Conservation (phyloP, 345 rosid genomes). For the Sisymbrium irio region DNA sequence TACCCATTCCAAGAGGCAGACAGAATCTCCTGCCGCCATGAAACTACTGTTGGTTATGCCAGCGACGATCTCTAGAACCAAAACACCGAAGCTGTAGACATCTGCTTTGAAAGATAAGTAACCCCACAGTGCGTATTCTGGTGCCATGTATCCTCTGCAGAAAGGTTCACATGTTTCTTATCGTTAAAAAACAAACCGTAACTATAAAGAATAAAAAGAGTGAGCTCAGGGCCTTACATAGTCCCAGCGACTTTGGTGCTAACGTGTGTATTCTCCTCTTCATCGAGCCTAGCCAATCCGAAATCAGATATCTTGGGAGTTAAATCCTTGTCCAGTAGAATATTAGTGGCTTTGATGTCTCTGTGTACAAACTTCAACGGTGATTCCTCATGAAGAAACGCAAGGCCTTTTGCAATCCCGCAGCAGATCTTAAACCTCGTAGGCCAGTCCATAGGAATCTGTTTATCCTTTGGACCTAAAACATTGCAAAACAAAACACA, state of each 20-base stretch:
- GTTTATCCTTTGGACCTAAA: slow-evolving; percentile 39
- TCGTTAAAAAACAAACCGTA: slow-evolving; percentile 16
- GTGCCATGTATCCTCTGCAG: slow-evolving; percentile 61
- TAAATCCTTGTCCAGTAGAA: slow-evolving; percentile 45
- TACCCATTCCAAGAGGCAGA: slow-evolving; percentile 65
- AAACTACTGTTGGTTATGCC: slow-evolving; percentile 50
- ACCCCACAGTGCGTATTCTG: slow-evolving; percentile 69
- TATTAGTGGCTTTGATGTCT: slow-evolving; percentile 65
- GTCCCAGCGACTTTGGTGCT: slow-evolving; percentile 71
- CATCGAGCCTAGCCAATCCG: slow-evolving; percentile 60
- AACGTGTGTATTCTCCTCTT: slow-evolving; percentile 51
- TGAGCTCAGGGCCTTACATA: slow-evolving; percentile 32
- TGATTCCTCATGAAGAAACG: slow-evolving; percentile 62
- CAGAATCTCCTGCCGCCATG: slow-evolving; percentile 35
- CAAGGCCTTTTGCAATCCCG: slow-evolving; percentile 61
- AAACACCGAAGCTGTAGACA: slow-evolving; percentile 62
- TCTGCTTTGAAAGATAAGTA: slow-evolving; percentile 57
- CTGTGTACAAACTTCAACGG: slow-evolving; percentile 58
- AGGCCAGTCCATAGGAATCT: slow-evolving; percentile 48
- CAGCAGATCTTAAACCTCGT: slow-evolving; percentile 45
- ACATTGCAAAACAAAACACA: slow-evolving; percentile 1
- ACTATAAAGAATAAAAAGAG: neutral
- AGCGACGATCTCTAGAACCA: slow-evolving; percentile 52
- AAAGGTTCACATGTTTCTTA: slow-evolving; percentile 5
- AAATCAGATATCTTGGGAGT: slow-evolving; percentile 66